A percentile compares a stretch with the other conserved stretches of the same genome.
phyloP scores from a whole-genome alignment of 768 basidiomycete genomes.

The Leccinum aurantiacum region DNA sequence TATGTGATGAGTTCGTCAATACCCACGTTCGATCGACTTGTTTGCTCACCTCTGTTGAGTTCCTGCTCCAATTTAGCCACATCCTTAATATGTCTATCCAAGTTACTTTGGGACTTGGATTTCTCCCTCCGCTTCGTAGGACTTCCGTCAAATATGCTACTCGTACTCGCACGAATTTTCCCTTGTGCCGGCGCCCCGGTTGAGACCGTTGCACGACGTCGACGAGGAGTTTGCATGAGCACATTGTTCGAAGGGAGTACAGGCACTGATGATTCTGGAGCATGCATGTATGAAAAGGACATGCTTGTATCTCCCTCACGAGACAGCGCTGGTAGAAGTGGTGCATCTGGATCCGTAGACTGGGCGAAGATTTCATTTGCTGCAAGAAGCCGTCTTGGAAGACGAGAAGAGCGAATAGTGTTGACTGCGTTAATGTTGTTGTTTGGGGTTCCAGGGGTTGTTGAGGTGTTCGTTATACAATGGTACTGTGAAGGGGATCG shows the following conservation, averaged over 20 bases:
- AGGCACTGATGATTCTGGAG: conserved; percentile 22
- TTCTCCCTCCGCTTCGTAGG: conserved; percentile 68
- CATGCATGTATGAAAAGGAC: conserved; percentile 25
- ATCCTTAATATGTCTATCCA: conserved; percentile 68
- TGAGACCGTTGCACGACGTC: conserved; percentile 65
- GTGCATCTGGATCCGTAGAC: conserved; percentile 13
- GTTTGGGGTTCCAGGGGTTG: conserved; percentile 23
- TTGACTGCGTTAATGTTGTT: conserved; percentile 8
- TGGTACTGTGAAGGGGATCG: conserved; percentile 44
- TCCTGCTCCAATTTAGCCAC: conserved; percentile 65
- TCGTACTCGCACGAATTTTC: conserved; percentile 12
- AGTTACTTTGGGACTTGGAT: conserved; percentile 62
- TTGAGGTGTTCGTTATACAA: conserved; percentile 30
- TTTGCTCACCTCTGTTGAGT: conserved; percentile 55
- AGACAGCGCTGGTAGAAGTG: conserved; percentile 23
- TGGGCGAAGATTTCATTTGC: conserved; percentile 71
- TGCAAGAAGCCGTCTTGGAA: conserved; percentile 62
- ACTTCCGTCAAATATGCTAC: conserved; percentile 43
- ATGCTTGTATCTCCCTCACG: conserved; percentile 16
- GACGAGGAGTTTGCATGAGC: conserved; percentile 36
- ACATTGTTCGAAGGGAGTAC: conserved; percentile 18
- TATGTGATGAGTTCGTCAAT: conserved; percentile 2
- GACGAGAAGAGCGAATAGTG: conserved; percentile 38
- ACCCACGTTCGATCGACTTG: not conserved
- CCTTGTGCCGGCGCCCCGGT: conserved; percentile 55